Evolutionary conservation across 2,329 filamentous ascomycete species (phyloP), one percentile per base, ranked within the genome.

Genomic region (Didymella exigua): DNA sequence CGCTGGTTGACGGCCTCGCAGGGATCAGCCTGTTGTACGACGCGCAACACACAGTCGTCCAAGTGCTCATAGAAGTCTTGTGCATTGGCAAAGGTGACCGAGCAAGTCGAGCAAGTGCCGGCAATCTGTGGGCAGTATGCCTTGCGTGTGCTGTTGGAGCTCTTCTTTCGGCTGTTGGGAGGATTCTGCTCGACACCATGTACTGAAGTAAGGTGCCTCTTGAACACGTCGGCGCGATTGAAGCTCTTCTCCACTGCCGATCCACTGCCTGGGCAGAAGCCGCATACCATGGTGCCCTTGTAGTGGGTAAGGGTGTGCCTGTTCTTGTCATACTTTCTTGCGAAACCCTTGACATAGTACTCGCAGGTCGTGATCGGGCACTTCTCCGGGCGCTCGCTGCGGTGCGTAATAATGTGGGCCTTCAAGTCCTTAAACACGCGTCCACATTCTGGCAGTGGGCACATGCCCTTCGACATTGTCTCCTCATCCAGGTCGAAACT

Each of bases 41-140:
- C 83, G 27, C 84, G 83, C 56, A 88, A 76, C 11, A 87, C 85
- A 69, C 85, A 88, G 74, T 87, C 85, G 67, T 88, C 93, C 62
- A 97, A 81, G 81, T 98, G 93, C 78, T 98, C 93, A 75, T 98
- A 97, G 78, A 97, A 97, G 70, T 97, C 93, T 76, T 98, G 93
- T 2, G 93, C 91, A 57, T 89, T 93, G 63, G 83, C 83, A 73
- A 96, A 98, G 7, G 86, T 90, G 36, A 86, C 84, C 13, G 90
- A 91, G 76, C 93, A 98, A 61, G 95, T 98, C 3, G 91, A 96
- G 76, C 93, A 98, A 74, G 89, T 91, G 61, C 92, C 93, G 45
- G 89, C 89, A 27, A 90, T 87, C 67, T 67, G 83, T 18, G 89
- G 83, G 49, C 85, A 86, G 5, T 86, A 85, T 30, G 89, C 80